phyloP scores from a whole-genome alignment of 495 filamentous ascomycete species.

The Cercophora samala region DNA sequence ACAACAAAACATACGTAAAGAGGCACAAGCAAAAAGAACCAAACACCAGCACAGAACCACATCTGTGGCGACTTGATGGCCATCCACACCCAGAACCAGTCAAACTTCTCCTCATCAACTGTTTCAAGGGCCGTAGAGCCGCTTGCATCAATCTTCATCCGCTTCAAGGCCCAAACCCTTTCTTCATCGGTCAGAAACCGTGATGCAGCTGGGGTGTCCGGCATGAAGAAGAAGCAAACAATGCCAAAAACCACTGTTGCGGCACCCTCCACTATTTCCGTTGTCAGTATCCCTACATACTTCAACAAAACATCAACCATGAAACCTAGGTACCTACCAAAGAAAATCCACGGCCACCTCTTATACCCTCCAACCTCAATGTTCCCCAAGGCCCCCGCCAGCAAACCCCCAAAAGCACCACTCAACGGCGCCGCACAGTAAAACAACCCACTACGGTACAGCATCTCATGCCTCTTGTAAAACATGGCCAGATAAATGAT shows the following conservation, averaged over 20 bases:
- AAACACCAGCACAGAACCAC: constrained; percentile 39
- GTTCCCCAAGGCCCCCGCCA: constrained; percentile 50
- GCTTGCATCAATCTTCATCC: constrained; percentile 44
- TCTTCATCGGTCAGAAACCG: constrained; percentile 43
- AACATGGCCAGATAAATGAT: constrained; percentile 51
- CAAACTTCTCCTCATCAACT: constrained; percentile 46
- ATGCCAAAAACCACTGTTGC: constrained; percentile 44
- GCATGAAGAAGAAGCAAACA: constrained; percentile 43
- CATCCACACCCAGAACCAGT: constrained; percentile 42
- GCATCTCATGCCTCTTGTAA: constrained; percentile 43
- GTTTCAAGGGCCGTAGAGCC: constrained; percentile 32
- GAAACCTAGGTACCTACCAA: no score
- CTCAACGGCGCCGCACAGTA: constrained; percentile 62
- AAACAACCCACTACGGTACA: constrained; percentile 51
- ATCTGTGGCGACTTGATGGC: constrained; percentile 45
- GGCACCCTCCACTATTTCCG: constrained; percentile 38
- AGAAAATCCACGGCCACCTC: constrained; percentile 48
- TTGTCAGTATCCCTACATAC: not conserved
- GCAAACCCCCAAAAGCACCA: constrained; percentile 63
- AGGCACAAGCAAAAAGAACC: constrained; percentile 41
- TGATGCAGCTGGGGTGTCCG: constrained; percentile 42
- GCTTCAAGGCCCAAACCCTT: constrained; percentile 30
- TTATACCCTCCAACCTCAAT: constrained; percentile 43
- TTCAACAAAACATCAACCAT: not conserved
- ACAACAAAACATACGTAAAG: constrained; percentile 29